phyloP scores from a whole-genome alignment of 1,139 yeast genomes.

The Taphrina pruni region DNA sequence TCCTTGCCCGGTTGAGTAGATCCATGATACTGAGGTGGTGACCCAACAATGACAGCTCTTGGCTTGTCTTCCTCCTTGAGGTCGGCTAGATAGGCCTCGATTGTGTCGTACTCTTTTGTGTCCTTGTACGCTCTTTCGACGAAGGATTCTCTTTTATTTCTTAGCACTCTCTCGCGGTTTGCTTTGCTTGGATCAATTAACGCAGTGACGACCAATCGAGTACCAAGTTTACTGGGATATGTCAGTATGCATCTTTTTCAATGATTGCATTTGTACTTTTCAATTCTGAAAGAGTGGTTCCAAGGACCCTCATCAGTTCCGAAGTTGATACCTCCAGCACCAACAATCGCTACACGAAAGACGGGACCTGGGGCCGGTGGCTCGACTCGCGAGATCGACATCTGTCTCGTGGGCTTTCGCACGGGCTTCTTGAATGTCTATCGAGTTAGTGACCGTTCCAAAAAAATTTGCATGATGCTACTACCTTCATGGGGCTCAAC shows the following conservation, averaged over 20 bases:
- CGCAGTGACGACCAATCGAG: conserved; percentile 45
- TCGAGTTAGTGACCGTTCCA: not conserved
- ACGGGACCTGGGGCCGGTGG: conserved; percentile 41
- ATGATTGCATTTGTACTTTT: conserved; percentile 5
- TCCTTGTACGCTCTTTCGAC: conserved; percentile 43
- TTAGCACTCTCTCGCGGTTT: conserved; percentile 44
- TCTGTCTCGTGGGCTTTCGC: conserved; percentile 38
- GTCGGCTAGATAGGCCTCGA: conserved; percentile 44
- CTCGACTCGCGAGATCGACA: conserved; percentile 36
- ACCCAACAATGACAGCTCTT: conserved; percentile 46
- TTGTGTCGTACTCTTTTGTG: conserved; percentile 43
- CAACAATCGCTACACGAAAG: conserved; percentile 41
- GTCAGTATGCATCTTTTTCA: not conserved
- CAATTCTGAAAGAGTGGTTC: conserved; percentile 46
- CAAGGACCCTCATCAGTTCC: conserved; percentile 47
- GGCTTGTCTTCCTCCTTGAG: conserved; percentile 42
- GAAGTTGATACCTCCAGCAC: conserved; percentile 46
- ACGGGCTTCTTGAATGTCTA: conserved; percentile 38
- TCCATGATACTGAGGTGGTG: conserved; percentile 47
- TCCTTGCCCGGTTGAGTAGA: conserved; percentile 45
- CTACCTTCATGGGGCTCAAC: conserved; percentile 33
- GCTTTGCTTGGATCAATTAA: conserved; percentile 46
- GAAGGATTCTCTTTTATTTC: conserved; percentile 43
- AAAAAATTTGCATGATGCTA: not conserved
- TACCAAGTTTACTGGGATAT: conserved; percentile 44